Evolutionary conservation across 345 rosid genomes (phyloP).

Genomic region (Citrus maxima): DNA sequence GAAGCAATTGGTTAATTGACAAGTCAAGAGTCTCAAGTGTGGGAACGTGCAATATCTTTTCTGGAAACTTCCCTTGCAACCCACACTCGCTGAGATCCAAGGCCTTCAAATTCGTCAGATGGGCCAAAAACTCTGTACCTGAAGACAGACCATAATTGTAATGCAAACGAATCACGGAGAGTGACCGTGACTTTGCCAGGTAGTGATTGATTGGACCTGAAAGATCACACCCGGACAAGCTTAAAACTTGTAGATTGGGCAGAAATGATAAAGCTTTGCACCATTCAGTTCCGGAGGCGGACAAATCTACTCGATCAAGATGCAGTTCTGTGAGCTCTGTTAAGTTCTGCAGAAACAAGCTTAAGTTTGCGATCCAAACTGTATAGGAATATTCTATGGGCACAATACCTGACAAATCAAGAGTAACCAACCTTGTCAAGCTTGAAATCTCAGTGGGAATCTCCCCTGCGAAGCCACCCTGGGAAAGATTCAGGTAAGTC

Average conservation of each 20-base stretch:
- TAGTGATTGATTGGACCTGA: conserved; percentile 30
- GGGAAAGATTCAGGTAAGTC: conserved; percentile 9
- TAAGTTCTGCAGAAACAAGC: conserved; percentile 19
- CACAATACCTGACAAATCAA: conserved; percentile 24
- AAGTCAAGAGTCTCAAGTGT: conserved; percentile 32
- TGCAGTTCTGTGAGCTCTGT: conserved; percentile 10
- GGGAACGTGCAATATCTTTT: neutral
- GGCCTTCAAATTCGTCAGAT: conserved; percentile 9
- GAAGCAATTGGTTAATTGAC: conserved; percentile 12
- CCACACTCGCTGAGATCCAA: conserved; percentile 15
- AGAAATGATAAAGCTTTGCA: conserved; percentile 30
- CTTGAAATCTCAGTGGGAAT: conserved; percentile 28
- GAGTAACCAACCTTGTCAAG: conserved; percentile 26
- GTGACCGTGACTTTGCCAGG: conserved; percentile 7
- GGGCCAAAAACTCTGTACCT: conserved; percentile 23
- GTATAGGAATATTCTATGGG: too few relatives aligned
- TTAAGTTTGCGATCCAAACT: too few relatives aligned
- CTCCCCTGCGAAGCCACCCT: conserved; percentile 35
- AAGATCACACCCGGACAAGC: conserved; percentile 23
- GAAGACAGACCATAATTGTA: conserved; percentile 16
- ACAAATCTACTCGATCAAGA: conserved; percentile 30
- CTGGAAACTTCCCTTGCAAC: conserved; percentile 21
- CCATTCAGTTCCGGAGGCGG: conserved; percentile 22
- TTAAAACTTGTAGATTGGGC: conserved; percentile 21
- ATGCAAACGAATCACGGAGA: conserved; percentile 23